A percentile compares a stretch with the other conserved stretches of the same genome.
Evolutionary conservation across 805 yeast genomes (phyloP).

Genomic region (Naumovozyma baii): DNA sequence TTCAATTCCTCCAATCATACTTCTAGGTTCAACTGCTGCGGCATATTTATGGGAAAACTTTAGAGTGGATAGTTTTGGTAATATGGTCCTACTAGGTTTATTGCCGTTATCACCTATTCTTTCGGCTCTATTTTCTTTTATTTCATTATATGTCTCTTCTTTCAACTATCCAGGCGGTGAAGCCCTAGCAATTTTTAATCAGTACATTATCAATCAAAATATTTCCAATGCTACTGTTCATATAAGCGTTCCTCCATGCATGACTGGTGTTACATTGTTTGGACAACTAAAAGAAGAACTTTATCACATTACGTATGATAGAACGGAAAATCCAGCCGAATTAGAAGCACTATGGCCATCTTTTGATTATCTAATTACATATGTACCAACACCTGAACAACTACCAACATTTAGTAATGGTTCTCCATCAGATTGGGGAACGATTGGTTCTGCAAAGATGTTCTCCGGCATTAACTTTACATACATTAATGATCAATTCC

Average conservation of each 20-base stretch:
- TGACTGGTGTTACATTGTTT: conserved; percentile 79
- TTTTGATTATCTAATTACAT: conserved; percentile 44
- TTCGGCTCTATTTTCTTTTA: conserved; percentile 35
- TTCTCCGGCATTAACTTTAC: conserved; percentile 34
- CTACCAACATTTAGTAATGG: conserved; percentile 22
- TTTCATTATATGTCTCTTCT: conserved; percentile 54
- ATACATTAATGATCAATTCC: conserved; percentile 11
- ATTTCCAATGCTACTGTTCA: conserved; percentile 41
- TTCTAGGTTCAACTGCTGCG: conserved; percentile 57
- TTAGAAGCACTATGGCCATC: conserved; percentile 37
- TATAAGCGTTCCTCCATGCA: conserved; percentile 70
- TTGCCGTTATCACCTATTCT: conserved; percentile 28
- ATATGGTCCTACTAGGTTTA: conserved; percentile 24
- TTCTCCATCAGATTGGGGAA: conserved; percentile 34
- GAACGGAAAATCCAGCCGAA: conserved; percentile 46
- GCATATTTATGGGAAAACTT: conserved; percentile 32
- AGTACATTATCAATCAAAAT: conserved; percentile 26
- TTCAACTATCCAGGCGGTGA: conserved; percentile 85
- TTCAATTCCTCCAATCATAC: conserved; percentile 56
- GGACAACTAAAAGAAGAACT: conserved; percentile 42
- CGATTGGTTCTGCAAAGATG: conserved; percentile 32
- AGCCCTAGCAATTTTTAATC: conserved; percentile 51
- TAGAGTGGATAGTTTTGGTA: conserved; percentile 12
- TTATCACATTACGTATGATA: conserved; percentile 49
- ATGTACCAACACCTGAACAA: conserved; percentile 8